These are phyloP conservation scores for Thielaviopsis ethacetica DNA, from an alignment of 2,329 filamentous ascomycete genomes.

Conservation along the genomic window DNA sequence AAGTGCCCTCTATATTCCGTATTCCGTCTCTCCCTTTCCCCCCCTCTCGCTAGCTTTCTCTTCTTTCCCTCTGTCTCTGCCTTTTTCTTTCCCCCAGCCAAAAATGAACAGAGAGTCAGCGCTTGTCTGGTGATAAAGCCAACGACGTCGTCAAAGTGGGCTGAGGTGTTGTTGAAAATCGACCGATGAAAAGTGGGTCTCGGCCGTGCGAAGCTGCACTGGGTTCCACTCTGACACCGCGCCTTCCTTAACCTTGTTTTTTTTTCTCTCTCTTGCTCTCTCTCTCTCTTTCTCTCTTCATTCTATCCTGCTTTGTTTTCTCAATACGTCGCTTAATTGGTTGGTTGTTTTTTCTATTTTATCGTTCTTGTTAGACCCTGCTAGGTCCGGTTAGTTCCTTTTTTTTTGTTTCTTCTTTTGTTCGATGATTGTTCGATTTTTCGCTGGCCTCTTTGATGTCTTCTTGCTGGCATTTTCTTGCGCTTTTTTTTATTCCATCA, in stretches of 20 bases:
- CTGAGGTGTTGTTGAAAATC: constrained; percentile 11
- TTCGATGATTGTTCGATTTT: no score
- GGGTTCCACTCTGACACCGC: background rate
- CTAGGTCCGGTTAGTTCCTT: no score
- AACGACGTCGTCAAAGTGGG: constrained; percentile 12
- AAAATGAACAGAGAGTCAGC: background rate
- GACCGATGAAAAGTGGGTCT: constrained; percentile 11
- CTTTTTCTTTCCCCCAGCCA: no score
- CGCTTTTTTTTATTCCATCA: no score
- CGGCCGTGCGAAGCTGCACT: constrained; percentile 9
- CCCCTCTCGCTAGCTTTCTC: background rate
- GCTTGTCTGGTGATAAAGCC: constrained; percentile 8
- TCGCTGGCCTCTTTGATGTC: no score
- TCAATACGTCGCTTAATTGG: no score
- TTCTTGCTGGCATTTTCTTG: no score
- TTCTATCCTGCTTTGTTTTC: background rate
- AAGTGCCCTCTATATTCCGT: background rate
- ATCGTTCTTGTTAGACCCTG: no score
- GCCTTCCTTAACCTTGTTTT: constrained; percentile 1
- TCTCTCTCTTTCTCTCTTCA: background rate
- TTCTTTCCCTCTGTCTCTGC: no score
- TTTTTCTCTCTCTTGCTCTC: background rate
- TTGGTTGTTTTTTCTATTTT: no score
- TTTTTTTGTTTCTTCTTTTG: no score
- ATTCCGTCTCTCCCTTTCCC: background rate